phyloP scores from a whole-genome alignment of 1,139 yeast species.

The Magnusiomyces ingens region DNA sequence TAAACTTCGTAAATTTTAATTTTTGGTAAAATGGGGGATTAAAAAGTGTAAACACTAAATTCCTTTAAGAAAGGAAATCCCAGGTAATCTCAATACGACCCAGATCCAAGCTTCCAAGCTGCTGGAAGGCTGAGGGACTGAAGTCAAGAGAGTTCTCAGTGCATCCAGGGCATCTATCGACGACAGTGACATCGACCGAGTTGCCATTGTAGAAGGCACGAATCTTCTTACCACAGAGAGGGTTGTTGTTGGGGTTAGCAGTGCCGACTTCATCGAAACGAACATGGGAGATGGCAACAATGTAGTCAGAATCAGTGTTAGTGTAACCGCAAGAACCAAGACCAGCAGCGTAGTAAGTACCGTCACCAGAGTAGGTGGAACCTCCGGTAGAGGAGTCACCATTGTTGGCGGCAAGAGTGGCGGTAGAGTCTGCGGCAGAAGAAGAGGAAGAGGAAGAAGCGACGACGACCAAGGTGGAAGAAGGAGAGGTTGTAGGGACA shows the following conservation, averaged over 20 bases:
- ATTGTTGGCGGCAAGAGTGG: conserved; percentile 19
- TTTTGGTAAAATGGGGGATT: not conserved
- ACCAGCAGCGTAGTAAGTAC: conserved; percentile 53
- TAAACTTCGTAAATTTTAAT: conserved; percentile 1
- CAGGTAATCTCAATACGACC: conserved; percentile 46
- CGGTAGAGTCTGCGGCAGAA: conserved; percentile 19
- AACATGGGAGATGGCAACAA: conserved; percentile 36
- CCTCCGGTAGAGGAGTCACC: conserved; percentile 18
- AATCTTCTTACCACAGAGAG: conserved; percentile 46
- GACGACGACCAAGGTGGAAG: conserved; percentile 19
- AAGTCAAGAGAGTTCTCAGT: conserved; percentile 43
- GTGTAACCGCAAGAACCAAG: conserved; percentile 57
- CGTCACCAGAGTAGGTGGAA: conserved; percentile 42
- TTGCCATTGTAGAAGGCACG: conserved; percentile 40
- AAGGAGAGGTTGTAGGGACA: conserved; percentile 20
- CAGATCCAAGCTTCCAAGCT: conserved; percentile 38
- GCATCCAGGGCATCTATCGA: conserved; percentile 51
- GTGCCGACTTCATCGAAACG: conserved; percentile 30
- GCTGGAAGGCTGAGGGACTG: conserved; percentile 46
- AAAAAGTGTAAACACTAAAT: not conserved
- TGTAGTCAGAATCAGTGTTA: conserved; percentile 43
- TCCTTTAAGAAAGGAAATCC: conserved; percentile 32
- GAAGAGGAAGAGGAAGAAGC: conserved; percentile 26
- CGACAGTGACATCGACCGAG: conserved; percentile 45
- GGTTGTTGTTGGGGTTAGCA: conserved; percentile 37